Percentiles rank a stretch among this genome's conserved stretches.
Evolutionary conservation across 805 yeast species (phyloP).

Genomic region (Pichia occidentalis): DNA sequence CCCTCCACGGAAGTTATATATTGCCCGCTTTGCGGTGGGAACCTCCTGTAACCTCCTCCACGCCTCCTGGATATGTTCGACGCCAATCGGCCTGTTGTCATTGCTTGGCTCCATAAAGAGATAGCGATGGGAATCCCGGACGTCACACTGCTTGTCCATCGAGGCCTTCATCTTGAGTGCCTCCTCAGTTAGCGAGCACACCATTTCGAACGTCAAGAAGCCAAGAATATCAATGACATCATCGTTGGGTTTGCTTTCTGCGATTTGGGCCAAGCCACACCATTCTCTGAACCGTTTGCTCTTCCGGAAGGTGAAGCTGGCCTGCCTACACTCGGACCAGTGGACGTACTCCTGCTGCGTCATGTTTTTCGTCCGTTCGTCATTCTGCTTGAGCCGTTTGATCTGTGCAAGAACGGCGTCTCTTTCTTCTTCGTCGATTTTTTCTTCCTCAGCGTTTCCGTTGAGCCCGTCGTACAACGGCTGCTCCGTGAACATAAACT

Average conservation of each 20-base stretch:
- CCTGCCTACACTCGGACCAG: slow-evolving; percentile 98
- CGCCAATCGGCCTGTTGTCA: slow-evolving; percentile 67
- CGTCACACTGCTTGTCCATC: slow-evolving; percentile 34
- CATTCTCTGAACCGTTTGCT: slow-evolving; percentile 93
- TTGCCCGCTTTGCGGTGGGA: slow-evolving; percentile 52
- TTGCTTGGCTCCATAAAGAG: slow-evolving; percentile 88
- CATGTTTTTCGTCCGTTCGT: slow-evolving; percentile 89
- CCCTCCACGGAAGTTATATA: slow-evolving; percentile 70
- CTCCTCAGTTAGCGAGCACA: slow-evolving; percentile 87
- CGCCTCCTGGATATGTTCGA: slow-evolving; percentile 82
- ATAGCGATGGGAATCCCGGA: slow-evolving; percentile 41
- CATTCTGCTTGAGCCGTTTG: slow-evolving; percentile 84
- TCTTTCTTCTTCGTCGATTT: slow-evolving; percentile 73
- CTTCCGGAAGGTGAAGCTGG: slow-evolving; percentile 90
- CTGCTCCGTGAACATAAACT: slow-evolving; percentile 88
- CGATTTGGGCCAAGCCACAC: slow-evolving; percentile 80
- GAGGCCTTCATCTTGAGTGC: slow-evolving; percentile 70
- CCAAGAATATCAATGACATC: slow-evolving; percentile 96
- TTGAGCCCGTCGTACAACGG: slow-evolving; percentile 56
- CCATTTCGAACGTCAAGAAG: slow-evolving; percentile 92
- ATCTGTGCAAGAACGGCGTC: slow-evolving; percentile 86
- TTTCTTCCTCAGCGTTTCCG: slow-evolving; percentile 41
- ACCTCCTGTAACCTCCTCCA: slow-evolving; percentile 70
- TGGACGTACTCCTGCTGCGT: slow-evolving; percentile 96
- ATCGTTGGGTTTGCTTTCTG: slow-evolving; percentile 89